phyloP scores from a whole-genome alignment of 805 yeast genomes.

The Torulaspora quercuum region DNA sequence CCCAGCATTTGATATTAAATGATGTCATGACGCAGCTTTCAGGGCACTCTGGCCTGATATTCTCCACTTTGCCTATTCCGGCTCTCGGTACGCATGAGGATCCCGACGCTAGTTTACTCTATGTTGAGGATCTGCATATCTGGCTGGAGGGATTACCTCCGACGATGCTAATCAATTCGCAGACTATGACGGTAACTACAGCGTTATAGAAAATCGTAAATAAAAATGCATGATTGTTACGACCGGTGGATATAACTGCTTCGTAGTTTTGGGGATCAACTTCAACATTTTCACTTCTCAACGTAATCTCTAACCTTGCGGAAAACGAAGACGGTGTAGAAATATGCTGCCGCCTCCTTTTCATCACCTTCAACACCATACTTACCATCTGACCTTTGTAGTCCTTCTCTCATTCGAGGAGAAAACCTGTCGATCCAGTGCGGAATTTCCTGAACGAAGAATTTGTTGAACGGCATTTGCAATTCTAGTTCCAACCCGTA shows the following conservation, averaged over 20 bases:
- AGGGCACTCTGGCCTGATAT: conserved; percentile 61
- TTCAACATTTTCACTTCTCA: conserved; percentile 6
- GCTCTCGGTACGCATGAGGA: conserved; percentile 73
- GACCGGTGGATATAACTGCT: conserved; percentile 1
- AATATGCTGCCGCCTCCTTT: conserved; percentile 81
- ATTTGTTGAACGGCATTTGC: conserved; percentile 73
- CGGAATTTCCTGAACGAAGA: conserved; percentile 78
- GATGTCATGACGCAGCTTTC: conserved; percentile 75
- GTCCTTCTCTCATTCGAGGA: conserved; percentile 61
- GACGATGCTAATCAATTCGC: conserved; percentile 75
- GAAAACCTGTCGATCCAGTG: conserved; percentile 54
- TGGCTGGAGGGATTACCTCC: conserved; percentile 88
- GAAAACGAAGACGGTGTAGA: conserved; percentile 80
- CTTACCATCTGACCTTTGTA: conserved; percentile 72
- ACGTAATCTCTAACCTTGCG: conserved; percentile 48
- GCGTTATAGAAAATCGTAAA: conserved; percentile 51
- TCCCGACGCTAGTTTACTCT: conserved; percentile 66
- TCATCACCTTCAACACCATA: conserved; percentile 88
- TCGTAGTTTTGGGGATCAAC: no score
- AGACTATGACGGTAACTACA: conserved; percentile 94
- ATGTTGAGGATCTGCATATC: conserved; percentile 67
- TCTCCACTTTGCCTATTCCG: conserved; percentile 90
- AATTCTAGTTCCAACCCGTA: conserved; percentile 69
- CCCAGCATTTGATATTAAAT: conserved; percentile 84
- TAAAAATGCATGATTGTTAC: conserved; percentile 8